Base-by-base conservation (phyloP, 352 stramenopile species). In the Phytophthora sp. region DNA sequence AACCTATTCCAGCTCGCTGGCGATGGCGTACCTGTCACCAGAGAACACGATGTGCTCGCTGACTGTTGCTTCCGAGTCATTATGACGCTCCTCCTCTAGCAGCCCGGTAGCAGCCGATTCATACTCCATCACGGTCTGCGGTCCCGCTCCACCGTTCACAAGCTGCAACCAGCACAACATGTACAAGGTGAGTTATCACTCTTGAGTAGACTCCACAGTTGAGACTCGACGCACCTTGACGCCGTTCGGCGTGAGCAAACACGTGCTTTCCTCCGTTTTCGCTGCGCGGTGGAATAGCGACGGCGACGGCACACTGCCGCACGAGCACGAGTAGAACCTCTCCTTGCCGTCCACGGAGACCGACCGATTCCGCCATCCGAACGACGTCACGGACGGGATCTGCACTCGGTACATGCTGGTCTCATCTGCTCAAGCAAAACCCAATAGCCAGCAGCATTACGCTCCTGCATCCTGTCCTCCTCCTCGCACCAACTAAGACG, bases 21-120 rank as follows among this genome's bases (percentile, higher is more conserved):
- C 28, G 6, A 7, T 41, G 34, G 15, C 26, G 20, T 59, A 77
- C 67, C 55, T 80, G 10, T 87, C 70, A 13, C 79, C 77, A 0
- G 77, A 87, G 69, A 87, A 89, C 9, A 85, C 77, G 18, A 89
- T 64, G 48, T 87, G 79, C 34, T 89, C 75, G 21, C 80, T 89
- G 17, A 89, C 66, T 1, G 73, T 79, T 0, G 67, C 42, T 6
- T 84, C 71, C 12, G 74, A 50, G 1, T 74, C 62, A 17, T 64
- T 42, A 2, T 39, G 46, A n/a, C 24, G 21, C 7, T 72, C 61
- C 5, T 65, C 43, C 21, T 76, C 44, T 31, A 76, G 62, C 41
- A 76, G 28, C 7, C n/a, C 51, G 2, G 54, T 56, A 3, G 54
- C 52, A 21, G 44, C 68, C 0, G 68, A 48, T 30, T 76, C 68